Evolutionary conservation across 352 stramenopile genomes (phyloP).

Genomic region (Phytophthora quininea): DNA sequence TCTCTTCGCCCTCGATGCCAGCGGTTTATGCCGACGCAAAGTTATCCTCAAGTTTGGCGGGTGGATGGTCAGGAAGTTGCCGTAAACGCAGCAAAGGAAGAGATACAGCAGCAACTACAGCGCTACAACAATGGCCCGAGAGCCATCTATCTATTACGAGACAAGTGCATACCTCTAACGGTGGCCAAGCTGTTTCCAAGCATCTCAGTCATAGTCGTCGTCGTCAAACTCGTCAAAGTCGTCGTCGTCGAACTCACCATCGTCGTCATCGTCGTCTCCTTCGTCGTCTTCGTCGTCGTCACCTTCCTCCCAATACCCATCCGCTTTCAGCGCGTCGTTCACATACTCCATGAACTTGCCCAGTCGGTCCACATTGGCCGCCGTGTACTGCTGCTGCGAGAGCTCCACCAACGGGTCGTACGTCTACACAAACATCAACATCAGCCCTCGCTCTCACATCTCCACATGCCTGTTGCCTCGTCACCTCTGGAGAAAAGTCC

Average conservation of each 20-base stretch:
- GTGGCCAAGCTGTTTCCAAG: too few relatives aligned
- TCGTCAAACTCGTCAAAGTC: conserved; percentile 54
- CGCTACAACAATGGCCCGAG: conserved; percentile 11
- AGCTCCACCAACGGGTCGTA: conserved; percentile 72
- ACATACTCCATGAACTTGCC: conserved; percentile 68
- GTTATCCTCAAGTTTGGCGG: too few relatives aligned
- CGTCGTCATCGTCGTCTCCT: conserved; percentile 36
- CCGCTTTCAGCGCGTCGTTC: conserved; percentile 54
- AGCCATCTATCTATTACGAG: conserved; percentile 20
- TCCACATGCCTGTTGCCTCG: not conserved
- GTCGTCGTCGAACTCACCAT: conserved; percentile 34
- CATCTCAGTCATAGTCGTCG: conserved; percentile 30
- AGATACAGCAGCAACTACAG: not conserved
- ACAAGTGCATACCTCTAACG: conserved; percentile 6
- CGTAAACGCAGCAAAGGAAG: not conserved
- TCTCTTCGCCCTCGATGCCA: too few relatives aligned
- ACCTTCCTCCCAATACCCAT: conserved; percentile 25
- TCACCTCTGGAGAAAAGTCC: conserved; percentile 59
- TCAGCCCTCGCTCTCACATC: conserved; percentile 1
- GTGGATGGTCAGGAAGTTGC: not conserved
- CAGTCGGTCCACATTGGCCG: conserved; percentile 48
- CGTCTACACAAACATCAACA: conserved; percentile 38
- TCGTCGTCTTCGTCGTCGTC: conserved; percentile 26
- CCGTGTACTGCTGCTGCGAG: conserved; percentile 44
- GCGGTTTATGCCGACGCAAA: too few relatives aligned